Base-by-base conservation (phyloP, 768 basidiomycete genomes). In the Agrocybe praecox region DNA sequence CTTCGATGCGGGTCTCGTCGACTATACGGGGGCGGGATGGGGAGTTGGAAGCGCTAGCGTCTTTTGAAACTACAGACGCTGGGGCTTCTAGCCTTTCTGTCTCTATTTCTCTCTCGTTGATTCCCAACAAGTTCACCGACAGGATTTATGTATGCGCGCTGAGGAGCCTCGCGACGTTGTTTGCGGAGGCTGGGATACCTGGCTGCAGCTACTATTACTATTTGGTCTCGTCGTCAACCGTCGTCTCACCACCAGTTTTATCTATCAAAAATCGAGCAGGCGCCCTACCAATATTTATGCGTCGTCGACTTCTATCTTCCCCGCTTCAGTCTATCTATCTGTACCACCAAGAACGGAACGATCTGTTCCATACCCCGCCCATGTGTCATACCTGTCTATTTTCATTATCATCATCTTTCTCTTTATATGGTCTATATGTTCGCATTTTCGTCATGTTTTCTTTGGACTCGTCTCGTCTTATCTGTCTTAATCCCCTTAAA, bases 41-140 rank as follows among this genome's bases (percentile, higher is more conserved):
- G 47, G 63, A 59, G 23, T 62, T 61, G 17, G 66, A 51, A 56
- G 57, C 48, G 53, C 56, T 60, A 18, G 66, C 33, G 60, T 62
- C 53, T 62, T 62, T 55, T 62, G 55, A 61, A 18, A 49, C n/a
- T 56, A n/a, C 44, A n/a, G 36, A 14, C n/a, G 36, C 36, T 40
- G 36, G 36, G 36, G 6, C 12, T n/a, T 40, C n/a, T 40, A n/a
- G 36, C 36, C 36, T 40, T 29, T 18, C 46, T 23, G 23, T 34
- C 43, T 9, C 33, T 15, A 22, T 53, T 24, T n/a, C 5, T n/a
- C 36, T 40, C 36, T 40, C 36, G 26, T 54, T 8, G 46, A 32
- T 47, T 44, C 26, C 26, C 26, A 29, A 29, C 36, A 40, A 40
- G 5, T 40, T 40, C 12, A n/a, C 5, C 36, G 26, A 29, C 26